Evolutionary conservation across 2,329 filamentous ascomycete species (phyloP), one percentile per base, ranked within the genome.

Genomic region (Aspergillus hortae): DNA sequence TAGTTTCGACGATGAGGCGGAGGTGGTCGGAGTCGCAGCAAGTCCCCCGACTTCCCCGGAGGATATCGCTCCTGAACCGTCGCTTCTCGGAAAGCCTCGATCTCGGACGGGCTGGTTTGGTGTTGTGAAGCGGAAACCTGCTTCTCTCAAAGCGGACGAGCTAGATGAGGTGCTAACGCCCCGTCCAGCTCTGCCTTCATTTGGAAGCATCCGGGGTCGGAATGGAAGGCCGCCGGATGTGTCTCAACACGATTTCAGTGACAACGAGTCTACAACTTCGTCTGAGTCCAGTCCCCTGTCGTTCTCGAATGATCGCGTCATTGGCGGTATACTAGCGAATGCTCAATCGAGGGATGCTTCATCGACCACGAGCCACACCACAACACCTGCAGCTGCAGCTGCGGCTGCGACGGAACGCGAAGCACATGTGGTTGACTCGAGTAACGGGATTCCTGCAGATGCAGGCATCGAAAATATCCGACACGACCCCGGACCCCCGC

Each of bases 1-100:
- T 48, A 96, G 90, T 71, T 96, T 86, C 58, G 82, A 85, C 51
- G 81, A 84, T 41, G 77, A 79, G 44, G 71, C 79, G 4, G 73
- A 79, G 49, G 63, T 79, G 23, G 73, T 80, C 25, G 77, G 76
- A 17, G 65, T 74, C 15, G 68, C 71, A 25, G 69, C 71, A 7
- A 74, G 70, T 32, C 68, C 72, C 45, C 68, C 71, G 27, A 71
- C 69, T 6, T 74, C 71, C 4, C 71, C 69, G 1, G 73, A 75
- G 36, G 70, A 73, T 14, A 61, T 65, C 36, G 51, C 63, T 4
- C 62, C 67, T 23, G 74, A 70, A n/a, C 63, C 61, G 1, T 68
- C 72, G 2, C 68, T 71, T 11, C 65, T 62, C 1, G 62, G 60
- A 19, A 67, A 64, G 48, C 54, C 57, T n/a, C 72, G 67, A 45